Evolutionary conservation across 2,329 filamentous ascomycete species (phyloP).

Genomic region (Apiospora arundinis): DNA sequence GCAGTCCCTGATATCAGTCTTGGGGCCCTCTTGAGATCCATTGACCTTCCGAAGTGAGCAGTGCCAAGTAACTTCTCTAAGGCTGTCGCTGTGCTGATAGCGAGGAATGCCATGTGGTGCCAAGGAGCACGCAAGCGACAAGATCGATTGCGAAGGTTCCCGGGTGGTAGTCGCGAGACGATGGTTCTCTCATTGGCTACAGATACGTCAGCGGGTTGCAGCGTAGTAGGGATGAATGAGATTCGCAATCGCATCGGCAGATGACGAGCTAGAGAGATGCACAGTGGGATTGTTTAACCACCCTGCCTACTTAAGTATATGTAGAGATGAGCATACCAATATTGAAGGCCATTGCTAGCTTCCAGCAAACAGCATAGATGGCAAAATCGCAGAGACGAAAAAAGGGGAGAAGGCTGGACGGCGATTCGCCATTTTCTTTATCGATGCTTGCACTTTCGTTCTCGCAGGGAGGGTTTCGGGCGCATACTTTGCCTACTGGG

Average conservation of each 20-base stretch:
- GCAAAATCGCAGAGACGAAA: not conserved
- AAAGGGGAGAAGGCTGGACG: not conserved
- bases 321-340: too few species aligned
- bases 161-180: not conserved
- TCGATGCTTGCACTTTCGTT: not conserved
- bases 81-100: not conserved
- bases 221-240: not conserved
- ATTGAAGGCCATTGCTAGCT: not conserved
- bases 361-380: not conserved
- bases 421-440: not conserved
- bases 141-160: not conserved
- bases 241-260: not conserved
- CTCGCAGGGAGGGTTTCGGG: too few species aligned
- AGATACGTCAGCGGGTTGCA: not conserved
- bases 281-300: not conserved
- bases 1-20: not conserved
- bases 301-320: too few species aligned
- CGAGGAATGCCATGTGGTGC: not conserved
- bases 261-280: not conserved
- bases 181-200: not conserved
- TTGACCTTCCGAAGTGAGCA: not conserved
- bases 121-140: slow-evolving; percentile 5
- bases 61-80: not conserved
- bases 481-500: too few species aligned
- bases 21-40: not conserved